Conservation (phyloP, 164 flowering plant genomes). For the Euptelea pleiosperma region DNA sequence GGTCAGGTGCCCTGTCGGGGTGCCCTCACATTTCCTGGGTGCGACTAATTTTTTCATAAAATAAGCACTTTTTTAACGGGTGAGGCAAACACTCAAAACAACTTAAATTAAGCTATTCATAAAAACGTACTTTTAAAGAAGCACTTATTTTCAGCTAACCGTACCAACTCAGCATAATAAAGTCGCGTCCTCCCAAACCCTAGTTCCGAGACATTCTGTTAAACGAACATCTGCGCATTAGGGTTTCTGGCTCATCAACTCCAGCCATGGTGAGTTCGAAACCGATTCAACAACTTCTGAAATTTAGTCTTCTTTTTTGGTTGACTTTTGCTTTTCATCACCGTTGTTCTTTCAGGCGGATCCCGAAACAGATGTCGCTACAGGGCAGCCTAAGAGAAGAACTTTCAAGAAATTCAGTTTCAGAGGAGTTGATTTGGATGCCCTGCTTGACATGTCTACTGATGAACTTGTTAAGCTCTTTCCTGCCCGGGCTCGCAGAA, state of each 20-base stretch:
- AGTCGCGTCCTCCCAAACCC: too few relatives aligned
- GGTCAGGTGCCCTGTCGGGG: too few relatives aligned
- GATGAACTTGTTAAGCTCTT: constrained; percentile 37
- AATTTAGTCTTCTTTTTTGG: neutral
- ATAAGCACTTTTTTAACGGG: too few relatives aligned
- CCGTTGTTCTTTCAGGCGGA: constrained; percentile 11
- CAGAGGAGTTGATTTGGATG: constrained; percentile 34
- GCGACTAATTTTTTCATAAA: too few relatives aligned
- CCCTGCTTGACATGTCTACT: constrained; percentile 29
- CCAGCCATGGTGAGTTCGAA: constrained; percentile 13
- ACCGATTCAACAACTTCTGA: neutral
- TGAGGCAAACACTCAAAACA: too few relatives aligned
- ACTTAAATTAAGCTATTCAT: too few relatives aligned
- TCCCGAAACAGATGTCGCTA: constrained; percentile 19
- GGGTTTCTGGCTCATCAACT: neutral
- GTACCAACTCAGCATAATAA: too few relatives aligned
- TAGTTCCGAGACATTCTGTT: too few relatives aligned
- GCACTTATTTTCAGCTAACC: too few relatives aligned
- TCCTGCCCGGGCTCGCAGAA: constrained; percentile 27
- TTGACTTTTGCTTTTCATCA: neutral
- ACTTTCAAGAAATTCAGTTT: constrained; percentile 31
- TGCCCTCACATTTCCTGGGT: too few relatives aligned
- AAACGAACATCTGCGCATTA: neutral
- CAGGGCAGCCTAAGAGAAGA: constrained; percentile 31
- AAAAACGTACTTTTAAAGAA: too few relatives aligned